Conservation (phyloP, 768 basidiomycete species). For the Lentinula lateritia region DNA sequence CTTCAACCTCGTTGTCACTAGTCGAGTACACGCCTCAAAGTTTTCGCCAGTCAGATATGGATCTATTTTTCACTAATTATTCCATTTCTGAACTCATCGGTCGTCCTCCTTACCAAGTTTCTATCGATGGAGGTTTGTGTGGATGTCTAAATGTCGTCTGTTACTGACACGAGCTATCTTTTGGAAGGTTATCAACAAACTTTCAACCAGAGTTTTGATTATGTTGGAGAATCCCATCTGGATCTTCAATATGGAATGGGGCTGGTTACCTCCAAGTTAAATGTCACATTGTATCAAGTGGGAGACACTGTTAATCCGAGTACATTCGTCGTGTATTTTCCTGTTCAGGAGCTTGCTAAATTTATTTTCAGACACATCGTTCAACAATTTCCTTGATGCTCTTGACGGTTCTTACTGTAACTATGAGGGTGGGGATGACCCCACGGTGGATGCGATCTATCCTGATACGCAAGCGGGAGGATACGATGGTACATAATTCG, state of each 20-base stretch:
- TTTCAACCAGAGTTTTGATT: conserved; percentile 17
- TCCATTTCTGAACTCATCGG: conserved; percentile 24
- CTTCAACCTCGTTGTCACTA: conserved; percentile 4
- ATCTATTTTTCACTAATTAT: conserved; percentile 23
- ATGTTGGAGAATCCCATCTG: conserved; percentile 39
- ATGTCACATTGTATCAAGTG: conserved; percentile 31
- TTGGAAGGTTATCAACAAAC: conserved; percentile 22
- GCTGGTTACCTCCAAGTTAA: conserved; percentile 31
- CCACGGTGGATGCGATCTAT: conserved; percentile 30
- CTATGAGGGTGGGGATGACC: conserved; percentile 41
- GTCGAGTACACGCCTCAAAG: conserved; percentile 37
- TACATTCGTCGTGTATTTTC: conserved; percentile 9
- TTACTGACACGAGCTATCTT: not conserved
- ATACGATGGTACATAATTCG: conserved; percentile 24
- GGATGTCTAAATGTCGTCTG: not conserved
- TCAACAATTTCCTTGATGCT: conserved; percentile 41
- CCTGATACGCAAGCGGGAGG: conserved; percentile 34
- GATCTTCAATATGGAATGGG: conserved; percentile 45
- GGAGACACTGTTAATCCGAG: conserved; percentile 22
- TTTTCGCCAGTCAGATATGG: conserved; percentile 28
- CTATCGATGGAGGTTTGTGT: conserved; percentile 27
- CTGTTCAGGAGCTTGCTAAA: conserved; percentile 19
- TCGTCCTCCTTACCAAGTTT: conserved; percentile 22
- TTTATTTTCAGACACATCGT: conserved; percentile 15
- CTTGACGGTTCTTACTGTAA: conserved; percentile 36